Percentiles rank a stretch among this genome's conserved stretches.
Evolutionary conservation across 306 rosid species (phyloP).

Genomic region (Chamaecrista fasciculata): DNA sequence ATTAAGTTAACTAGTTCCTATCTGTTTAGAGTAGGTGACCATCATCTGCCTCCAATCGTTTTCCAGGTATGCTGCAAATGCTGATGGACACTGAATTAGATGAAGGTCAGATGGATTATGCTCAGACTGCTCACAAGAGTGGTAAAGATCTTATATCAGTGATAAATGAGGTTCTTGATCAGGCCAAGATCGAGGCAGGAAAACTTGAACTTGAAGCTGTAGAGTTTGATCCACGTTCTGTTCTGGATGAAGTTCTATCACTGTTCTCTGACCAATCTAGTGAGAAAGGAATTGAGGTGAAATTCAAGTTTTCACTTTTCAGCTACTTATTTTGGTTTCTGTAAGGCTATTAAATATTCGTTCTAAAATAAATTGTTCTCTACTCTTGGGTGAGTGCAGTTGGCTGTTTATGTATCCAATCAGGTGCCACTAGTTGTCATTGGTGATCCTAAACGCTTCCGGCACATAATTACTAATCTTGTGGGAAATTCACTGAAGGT

Average conservation of each 20-base stretch:
- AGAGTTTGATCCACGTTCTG: conserved; percentile 68
- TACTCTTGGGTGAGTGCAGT: conserved; percentile 50
- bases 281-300: conserved; percentile 82
- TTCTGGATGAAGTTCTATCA: conserved; percentile 77
- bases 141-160: conserved; percentile 84
- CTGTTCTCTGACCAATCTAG: conserved; percentile 67
- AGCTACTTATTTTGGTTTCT: conserved; percentile 23
- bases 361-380: no score
- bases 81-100: conserved; percentile 92
- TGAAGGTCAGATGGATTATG: conserved; percentile 75
- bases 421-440: conserved; percentile 73
- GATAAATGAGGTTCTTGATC: conserved; percentile 94
- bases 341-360: no score
- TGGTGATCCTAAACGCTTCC: conserved; percentile 87
- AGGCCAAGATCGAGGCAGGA: conserved; percentile 91
- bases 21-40: conserved; percentile 23
- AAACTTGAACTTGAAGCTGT: conserved; percentile 94
- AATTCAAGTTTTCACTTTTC: conserved; percentile 21
- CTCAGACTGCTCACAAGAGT: conserved; percentile 77
- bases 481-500: conserved; percentile 94
- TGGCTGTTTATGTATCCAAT: conserved; percentile 85
- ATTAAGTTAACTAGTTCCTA: conserved; percentile 1
- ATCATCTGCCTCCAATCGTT: conserved; percentile 22
- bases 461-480: conserved; percentile 86
- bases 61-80: conserved; percentile 94